Conservation (phyloP, 2,329 filamentous ascomycete species). For the Drechslerella coelobrocha region DNA sequence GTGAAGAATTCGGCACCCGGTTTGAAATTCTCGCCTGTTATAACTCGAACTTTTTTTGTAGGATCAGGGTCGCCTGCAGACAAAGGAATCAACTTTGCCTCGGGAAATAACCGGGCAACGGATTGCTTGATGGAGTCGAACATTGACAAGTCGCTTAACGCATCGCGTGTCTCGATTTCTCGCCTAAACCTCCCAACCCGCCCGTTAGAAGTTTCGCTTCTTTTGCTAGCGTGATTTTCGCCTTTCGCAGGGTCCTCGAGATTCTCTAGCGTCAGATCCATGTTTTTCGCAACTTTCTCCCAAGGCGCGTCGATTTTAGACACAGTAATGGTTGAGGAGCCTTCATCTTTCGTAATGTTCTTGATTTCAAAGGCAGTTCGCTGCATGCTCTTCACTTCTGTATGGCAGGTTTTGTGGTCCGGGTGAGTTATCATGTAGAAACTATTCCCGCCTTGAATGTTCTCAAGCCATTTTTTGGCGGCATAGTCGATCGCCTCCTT, state of each 20-base stretch:
- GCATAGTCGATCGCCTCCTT: conserved; percentile 16
- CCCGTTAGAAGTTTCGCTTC: background rate
- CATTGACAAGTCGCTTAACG: background rate
- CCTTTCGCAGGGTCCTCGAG: background rate
- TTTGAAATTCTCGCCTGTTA: conserved; percentile 10
- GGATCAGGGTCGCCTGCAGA: conserved; percentile 1
- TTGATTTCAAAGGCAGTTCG: conserved; percentile 8
- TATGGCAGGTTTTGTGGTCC: conserved; percentile 13
- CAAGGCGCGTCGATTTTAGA: background rate
- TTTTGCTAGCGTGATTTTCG: background rate
- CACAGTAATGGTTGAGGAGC: background rate
- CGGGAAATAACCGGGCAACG: background rate
- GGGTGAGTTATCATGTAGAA: conserved; percentile 8
- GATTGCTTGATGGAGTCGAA: conserved; percentile 9
- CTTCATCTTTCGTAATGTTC: background rate
- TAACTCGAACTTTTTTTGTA: conserved; percentile 4
- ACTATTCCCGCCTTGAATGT: background rate
- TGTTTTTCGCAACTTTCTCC: conserved; percentile 10
- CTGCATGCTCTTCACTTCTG: conserved; percentile 1
- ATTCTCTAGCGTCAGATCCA: background rate
- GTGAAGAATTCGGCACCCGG: conserved; percentile 4
- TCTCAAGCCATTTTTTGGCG: background rate
- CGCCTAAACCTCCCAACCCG: background rate
- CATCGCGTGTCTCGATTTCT: conserved; percentile 6
- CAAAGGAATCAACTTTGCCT: conserved; percentile 7